Conservation (phyloP, 345 rosid genomes). For the Boechera divaricarpa region DNA sequence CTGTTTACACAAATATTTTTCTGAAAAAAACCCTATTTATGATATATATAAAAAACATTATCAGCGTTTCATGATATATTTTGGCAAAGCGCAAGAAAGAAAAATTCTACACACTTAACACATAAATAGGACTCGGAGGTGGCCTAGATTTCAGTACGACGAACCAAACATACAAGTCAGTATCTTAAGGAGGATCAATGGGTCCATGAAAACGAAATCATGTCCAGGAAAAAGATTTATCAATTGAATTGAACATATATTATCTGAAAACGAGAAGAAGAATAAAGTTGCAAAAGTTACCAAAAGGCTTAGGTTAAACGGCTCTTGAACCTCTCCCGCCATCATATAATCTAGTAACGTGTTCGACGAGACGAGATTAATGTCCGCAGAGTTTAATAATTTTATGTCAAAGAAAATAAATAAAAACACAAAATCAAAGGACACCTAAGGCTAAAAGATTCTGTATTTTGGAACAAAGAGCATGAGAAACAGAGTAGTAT, state of each 20-base stretch:
- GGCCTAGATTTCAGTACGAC: too few species aligned
- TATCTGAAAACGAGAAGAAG: not conserved
- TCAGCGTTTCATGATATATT: too few species aligned
- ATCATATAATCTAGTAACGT: conserved; percentile 43
- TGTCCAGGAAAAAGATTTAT: not conserved
- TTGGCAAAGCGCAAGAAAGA: too few species aligned
- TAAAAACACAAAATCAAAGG: conserved; percentile 2
- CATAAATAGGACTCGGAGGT: too few species aligned
- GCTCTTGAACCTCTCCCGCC: conserved; percentile 76
- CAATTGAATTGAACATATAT: not conserved
- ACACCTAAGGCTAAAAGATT: conserved; percentile 4
- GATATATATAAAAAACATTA: too few species aligned
- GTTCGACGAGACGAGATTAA: not conserved
- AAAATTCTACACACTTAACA: too few species aligned
- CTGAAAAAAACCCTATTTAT: too few species aligned
- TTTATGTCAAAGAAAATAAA: not conserved
- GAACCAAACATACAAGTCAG: not conserved
- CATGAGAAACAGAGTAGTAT: conserved; percentile 2
- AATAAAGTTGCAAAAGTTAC: conserved; percentile 45
- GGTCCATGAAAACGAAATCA: not conserved
- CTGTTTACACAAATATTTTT: not conserved
- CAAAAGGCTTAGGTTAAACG: conserved; percentile 63
- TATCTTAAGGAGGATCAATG: not conserved
- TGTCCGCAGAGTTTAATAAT: not conserved
- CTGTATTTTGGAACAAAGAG: conserved; percentile 9